phyloP scores from a whole-genome alignment of 345 rosid genomes.

The Acer campestre region DNA sequence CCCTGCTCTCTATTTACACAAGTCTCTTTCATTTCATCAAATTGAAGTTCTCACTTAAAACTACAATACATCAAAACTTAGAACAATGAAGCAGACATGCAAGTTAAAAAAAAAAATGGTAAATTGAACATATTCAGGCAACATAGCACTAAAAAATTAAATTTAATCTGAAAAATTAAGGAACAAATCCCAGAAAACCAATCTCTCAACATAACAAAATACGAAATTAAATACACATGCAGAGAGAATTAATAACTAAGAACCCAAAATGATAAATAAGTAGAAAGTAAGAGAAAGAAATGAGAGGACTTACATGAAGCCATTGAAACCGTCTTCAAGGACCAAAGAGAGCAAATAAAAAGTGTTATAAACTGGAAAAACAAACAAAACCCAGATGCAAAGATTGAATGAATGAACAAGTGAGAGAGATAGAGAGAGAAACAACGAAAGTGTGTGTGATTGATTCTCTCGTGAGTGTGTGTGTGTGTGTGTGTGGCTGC shows the following conservation, averaged over 20 bases:
- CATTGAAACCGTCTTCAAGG: conserved; percentile 25
- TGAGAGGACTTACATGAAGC: conserved; percentile 43
- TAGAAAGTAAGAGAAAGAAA: conserved; percentile 5
- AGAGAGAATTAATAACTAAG: background rate
- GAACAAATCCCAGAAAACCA: background rate
- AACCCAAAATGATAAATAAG: no score
- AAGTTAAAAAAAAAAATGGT: no score
- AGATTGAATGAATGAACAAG: background rate
- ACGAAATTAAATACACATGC: background rate
- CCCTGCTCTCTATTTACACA: background rate
- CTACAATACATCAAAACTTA: background rate
- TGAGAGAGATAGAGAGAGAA: background rate
- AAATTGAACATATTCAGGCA: background rate
- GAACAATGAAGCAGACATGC: background rate
- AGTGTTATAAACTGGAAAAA: background rate
- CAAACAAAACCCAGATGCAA: background rate
- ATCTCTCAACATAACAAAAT: conserved; percentile 1
- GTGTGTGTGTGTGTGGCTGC: background rate
- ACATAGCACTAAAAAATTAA: no score
- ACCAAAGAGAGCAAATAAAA: background rate
- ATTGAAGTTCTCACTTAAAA: background rate
- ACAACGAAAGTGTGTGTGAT: background rate
- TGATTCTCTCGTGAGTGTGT: background rate
- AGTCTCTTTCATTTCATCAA: background rate
- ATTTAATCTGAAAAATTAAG: background rate